Conservation (phyloP, 1,284 basidiomycete species). For the Marasmius sp. region DNA sequence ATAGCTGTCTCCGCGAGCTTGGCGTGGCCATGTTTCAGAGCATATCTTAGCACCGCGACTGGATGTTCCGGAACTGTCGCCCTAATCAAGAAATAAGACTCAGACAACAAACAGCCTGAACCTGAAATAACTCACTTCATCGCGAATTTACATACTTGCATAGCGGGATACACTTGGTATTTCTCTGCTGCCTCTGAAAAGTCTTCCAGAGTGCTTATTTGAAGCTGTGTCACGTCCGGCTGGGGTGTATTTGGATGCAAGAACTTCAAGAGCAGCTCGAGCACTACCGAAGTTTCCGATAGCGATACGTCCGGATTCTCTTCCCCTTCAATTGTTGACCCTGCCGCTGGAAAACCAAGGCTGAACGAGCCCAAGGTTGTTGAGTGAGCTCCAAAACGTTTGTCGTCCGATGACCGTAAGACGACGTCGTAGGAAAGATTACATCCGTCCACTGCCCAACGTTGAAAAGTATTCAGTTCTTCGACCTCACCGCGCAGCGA, state of each 20-base stretch:
- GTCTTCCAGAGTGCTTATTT: not conserved
- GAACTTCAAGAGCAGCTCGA: not conserved
- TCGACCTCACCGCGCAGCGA: no score
- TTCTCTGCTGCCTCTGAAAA: not conserved
- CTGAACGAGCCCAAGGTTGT: not conserved
- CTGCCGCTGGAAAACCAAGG: not conserved
- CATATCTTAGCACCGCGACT: not conserved
- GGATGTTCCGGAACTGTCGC: no score
- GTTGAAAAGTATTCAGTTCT: no score
- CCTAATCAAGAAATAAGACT: no score
- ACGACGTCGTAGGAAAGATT: no score
- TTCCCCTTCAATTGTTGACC: not conserved
- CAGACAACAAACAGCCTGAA: no score
- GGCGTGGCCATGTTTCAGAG: not conserved
- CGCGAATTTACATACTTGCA: not conserved
- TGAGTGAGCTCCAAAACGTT: no score
- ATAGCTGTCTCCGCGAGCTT: not conserved
- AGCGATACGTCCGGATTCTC: not conserved
- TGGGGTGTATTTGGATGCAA: not conserved
- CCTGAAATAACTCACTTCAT: not conserved
- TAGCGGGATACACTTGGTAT: not conserved
- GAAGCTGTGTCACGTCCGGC: not conserved
- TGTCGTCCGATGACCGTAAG: no score
- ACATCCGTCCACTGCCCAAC: no score
- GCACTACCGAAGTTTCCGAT: not conserved